Conservation (phyloP, 106 monocot species). For the Dactylorhiza incarnata region DNA sequence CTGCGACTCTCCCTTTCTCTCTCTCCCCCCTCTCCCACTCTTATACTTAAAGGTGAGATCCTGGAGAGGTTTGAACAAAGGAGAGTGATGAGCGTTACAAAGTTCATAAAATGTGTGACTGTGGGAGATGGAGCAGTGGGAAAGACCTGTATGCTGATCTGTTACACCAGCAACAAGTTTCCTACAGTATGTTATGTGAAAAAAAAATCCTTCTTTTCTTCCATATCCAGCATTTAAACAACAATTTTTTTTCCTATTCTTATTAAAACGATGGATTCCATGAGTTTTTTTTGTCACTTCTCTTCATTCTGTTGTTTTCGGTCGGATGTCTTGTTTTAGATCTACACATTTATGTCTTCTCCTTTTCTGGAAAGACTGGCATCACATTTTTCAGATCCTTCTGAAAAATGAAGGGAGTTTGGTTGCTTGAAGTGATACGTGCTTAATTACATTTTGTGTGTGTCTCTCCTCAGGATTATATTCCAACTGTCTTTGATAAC, state of each 20-base stretch:
- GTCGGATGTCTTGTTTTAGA: not conserved
- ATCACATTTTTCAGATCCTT: not conserved
- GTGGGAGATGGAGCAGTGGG: conserved; percentile 86
- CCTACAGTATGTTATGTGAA: conserved; percentile 18
- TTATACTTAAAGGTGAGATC: not conserved
- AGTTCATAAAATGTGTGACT: conserved; percentile 85
- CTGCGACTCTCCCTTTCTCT: conserved; percentile 3
- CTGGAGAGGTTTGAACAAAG: not conserved
- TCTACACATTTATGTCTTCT: not conserved
- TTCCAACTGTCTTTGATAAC: conserved; percentile 57
- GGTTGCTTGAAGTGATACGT: not conserved
- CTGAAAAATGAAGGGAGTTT: no score
- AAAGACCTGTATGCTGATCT: conserved; percentile 91
- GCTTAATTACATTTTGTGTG: not conserved
- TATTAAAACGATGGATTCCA: not conserved
- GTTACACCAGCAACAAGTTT: conserved; percentile 96
- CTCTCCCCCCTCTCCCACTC: not conserved
- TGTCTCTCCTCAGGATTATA: conserved; percentile 30
- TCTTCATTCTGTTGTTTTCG: not conserved
- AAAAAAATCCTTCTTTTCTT: conserved; percentile 3
- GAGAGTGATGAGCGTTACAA: conserved; percentile 53
- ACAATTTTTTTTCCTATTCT: not conserved
- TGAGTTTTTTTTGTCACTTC: not conserved
- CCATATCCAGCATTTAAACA: not conserved
- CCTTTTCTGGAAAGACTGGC: not conserved